Base-by-base conservation (phyloP, 805 yeast genomes). In the Komagataella pastoris region DNA sequence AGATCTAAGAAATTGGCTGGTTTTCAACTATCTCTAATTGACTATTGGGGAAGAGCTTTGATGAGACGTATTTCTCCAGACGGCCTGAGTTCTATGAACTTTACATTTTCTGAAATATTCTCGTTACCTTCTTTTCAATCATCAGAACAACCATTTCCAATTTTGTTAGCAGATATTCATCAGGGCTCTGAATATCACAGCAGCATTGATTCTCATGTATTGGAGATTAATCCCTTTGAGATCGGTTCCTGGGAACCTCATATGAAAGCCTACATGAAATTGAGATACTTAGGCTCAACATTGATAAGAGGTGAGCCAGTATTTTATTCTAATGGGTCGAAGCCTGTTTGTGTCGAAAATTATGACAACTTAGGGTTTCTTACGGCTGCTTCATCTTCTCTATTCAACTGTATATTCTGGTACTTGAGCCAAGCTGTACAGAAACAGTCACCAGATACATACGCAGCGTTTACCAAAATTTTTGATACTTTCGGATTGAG, bases 281-380 rank as follows among this genome's bases (percentile, higher is more conserved):
- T 75, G 46, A 71, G 70, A 53, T 81, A 73, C 56, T 60, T 82
- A 24, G 88, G 88, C 0, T 67, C 84, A 0, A 51, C 63, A 1
- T 59, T 80, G 7, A 53, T 55, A 23, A 65, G 71, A 48, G 86
- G 86, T 0, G 54, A 52, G 8, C 68, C 81, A 0, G 40, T 30
- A 30, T 30, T 30, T 14, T 30, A 30, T 30, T 30, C 40, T 8
- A 30, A 8, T 2, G 40, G 40, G n/a, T 10, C 40, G 40, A 10
- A 8, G 14, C 40, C 40, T 30, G 40, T 30, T 14, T 89, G 96
- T 66, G 66, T 77, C 53, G 75, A 68, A 2, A 90, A 91, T 2
- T 82, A 75, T 54, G 96, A 89, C 65, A 87, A 87, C 58, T 82
- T 86, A 6, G 95, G 96, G 4, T 89, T 79, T 60, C 68, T 86